Evolutionary conservation across 306 rosid genomes (phyloP).

Genomic region (Crotalaria pallida): DNA sequence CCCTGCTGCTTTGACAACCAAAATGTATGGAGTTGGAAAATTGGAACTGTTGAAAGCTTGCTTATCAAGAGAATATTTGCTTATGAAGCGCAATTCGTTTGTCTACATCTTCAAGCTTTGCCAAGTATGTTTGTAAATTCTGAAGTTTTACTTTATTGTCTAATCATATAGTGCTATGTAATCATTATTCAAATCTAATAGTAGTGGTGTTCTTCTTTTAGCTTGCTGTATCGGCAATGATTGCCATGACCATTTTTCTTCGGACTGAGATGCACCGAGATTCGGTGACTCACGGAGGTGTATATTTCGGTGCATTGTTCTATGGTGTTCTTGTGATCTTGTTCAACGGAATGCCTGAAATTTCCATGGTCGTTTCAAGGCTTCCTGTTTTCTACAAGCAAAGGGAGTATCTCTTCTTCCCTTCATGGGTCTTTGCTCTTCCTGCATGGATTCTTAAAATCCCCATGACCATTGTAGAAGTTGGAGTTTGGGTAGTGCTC

Average conservation of each 20-base stretch:
- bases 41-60: slow-evolving; percentile 49
- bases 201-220: not conserved
- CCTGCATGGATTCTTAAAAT: slow-evolving; percentile 56
- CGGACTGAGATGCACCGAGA: slow-evolving; percentile 54
- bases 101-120: slow-evolving; percentile 47
- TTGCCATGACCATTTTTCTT: slow-evolving; percentile 51
- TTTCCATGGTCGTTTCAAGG: slow-evolving; percentile 45
- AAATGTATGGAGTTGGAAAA: slow-evolving; percentile 42
- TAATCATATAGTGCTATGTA: not conserved
- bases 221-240: slow-evolving; percentile 39
- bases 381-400: slow-evolving; percentile 67
- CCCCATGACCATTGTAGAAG: slow-evolving; percentile 46
- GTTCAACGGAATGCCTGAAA: slow-evolving; percentile 60
- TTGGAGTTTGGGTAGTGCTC: slow-evolving; percentile 46
- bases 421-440: slow-evolving; percentile 58
- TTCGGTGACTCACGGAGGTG: slow-evolving; percentile 44
- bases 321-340: slow-evolving; percentile 33
- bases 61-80: slow-evolving; percentile 52
- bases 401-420: slow-evolving; percentile 50
- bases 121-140: slow-evolving; percentile 40
- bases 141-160: not conserved
- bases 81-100: slow-evolving; percentile 64
- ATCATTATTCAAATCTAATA: not conserved
- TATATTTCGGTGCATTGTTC: slow-evolving; percentile 51
- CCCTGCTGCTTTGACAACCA: slow-evolving; percentile 45